Conservation (phyloP, 176 grass and related monocot genomes). For the Guadua angustifolia region DNA sequence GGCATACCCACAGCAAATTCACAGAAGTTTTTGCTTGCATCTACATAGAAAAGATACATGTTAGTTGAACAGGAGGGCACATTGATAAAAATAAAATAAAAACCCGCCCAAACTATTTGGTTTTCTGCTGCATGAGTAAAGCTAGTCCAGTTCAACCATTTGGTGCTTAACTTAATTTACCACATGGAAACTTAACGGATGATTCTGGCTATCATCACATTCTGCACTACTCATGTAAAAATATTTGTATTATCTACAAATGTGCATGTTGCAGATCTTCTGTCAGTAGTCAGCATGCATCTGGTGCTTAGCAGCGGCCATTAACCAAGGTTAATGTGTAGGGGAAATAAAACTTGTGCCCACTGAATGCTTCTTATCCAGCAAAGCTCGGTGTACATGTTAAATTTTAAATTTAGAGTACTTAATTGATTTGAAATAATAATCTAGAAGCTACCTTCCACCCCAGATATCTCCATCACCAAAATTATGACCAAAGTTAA, state of each 20-base stretch:
- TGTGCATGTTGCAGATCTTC: background rate
- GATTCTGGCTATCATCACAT: background rate
- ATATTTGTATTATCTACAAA: slow-evolving; percentile 6
- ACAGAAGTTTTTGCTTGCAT: slow-evolving; percentile 79
- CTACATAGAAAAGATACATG: slow-evolving; percentile 58
- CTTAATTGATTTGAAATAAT: slow-evolving; percentile 19
- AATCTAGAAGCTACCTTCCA: background rate
- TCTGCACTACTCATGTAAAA: slow-evolving; percentile 14
- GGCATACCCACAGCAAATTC: slow-evolving; percentile 61
- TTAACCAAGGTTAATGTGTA: background rate
- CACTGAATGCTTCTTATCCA: background rate
- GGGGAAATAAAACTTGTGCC: slow-evolving; percentile 8
- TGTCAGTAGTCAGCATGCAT: slow-evolving; percentile 29
- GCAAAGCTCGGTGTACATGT: background rate
- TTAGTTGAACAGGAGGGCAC: slow-evolving; percentile 30
- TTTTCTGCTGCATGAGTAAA: background rate
- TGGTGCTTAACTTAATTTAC: slow-evolving; percentile 1
- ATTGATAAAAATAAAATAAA: slow-evolving; percentile 22
- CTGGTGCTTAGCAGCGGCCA: background rate
- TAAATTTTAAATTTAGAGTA: background rate
- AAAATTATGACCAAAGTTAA: slow-evolving; percentile 3
- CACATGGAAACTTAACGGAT: background rate
- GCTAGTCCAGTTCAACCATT: slow-evolving; percentile 23
- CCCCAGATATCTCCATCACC: background rate
- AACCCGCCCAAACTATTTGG: background rate